A percentile compares a stretch with the other conserved stretches of the same genome.
phyloP scores from a whole-genome alignment of 139 green algal species.

The Chlamydomonas urium region DNA sequence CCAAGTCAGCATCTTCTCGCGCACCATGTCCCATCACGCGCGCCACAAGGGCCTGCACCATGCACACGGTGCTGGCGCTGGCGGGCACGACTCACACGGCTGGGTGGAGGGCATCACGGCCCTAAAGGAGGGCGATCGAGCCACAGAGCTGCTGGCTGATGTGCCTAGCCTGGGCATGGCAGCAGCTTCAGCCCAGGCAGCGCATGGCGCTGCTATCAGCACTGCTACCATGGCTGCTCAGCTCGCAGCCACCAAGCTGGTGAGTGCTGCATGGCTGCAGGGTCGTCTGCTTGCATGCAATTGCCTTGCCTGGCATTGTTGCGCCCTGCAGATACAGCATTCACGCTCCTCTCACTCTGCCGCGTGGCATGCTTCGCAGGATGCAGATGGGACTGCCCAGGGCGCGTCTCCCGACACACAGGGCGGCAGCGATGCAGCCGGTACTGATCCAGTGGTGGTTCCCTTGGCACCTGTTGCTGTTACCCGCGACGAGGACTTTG shows the following conservation, averaged over 20 bases:
- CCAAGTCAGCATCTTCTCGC: too few species aligned
- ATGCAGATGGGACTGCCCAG: neutral
- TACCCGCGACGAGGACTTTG: slow-evolving; percentile 53
- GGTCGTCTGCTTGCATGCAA: too few species aligned
- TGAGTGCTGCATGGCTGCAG: neutral
- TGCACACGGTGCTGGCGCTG: neutral
- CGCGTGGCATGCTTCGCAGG: neutral
- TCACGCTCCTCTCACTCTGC: neutral
- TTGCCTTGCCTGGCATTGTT: too few species aligned
- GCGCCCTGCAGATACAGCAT: neutral
- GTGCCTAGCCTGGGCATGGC: neutral
- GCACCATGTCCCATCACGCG: slow-evolving; percentile 4
- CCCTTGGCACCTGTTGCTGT: slow-evolving; percentile 17
- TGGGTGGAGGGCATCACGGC: slow-evolving; percentile 64
- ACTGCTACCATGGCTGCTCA: neutral
- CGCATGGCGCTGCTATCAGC: neutral
- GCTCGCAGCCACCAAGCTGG: neutral
- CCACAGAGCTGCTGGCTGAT: slow-evolving; percentile 29
- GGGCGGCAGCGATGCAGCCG: neutral
- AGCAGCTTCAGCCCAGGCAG: neutral
- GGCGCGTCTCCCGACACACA: neutral
- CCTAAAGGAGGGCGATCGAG: slow-evolving; percentile 39
- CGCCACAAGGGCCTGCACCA: slow-evolving; percentile 1
- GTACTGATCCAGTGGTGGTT: neutral
- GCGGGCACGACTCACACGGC: neutral